These are phyloP conservation scores for Rhodotorula diobovata DNA, from an alignment of 768 basidiomycete species.

Conservation along the genomic window DNA sequence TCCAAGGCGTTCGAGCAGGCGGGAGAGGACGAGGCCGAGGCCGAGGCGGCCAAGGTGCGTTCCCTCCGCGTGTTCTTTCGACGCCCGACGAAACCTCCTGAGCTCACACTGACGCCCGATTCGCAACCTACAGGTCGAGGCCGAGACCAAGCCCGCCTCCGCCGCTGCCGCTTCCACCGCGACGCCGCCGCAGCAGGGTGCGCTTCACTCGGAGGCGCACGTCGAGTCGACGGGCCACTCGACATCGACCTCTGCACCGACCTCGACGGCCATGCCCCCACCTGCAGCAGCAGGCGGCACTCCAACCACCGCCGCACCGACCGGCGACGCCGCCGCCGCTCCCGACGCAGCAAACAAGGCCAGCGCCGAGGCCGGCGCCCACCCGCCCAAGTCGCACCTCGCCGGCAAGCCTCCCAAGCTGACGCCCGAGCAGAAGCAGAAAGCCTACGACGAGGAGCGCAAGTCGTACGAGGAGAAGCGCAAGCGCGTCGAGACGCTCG, in stretches of 20 bases:
- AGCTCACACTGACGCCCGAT: no score
- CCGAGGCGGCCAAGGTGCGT: constrained; percentile 45
- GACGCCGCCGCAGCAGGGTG: neutral
- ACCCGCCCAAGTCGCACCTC: constrained; percentile 36
- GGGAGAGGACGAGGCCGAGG: constrained; percentile 48
- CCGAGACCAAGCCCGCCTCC: neutral
- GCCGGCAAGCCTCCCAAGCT: constrained; percentile 47
- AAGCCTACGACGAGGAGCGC: constrained; percentile 74
- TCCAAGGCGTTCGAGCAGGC: constrained; percentile 23
- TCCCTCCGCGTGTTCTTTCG: no score
- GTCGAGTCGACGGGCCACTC: constrained; percentile 12
- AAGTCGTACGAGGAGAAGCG: constrained; percentile 63
- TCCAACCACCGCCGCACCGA: neutral
- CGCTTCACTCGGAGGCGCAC: constrained; percentile 21
- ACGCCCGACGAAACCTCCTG: neutral
- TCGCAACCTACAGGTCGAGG: neutral
- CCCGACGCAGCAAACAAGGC: neutral
- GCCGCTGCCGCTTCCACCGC: neutral
- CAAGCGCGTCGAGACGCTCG: constrained; percentile 67
- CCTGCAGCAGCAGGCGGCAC: neutral
- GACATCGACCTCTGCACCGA: neutral
- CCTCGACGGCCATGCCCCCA: constrained; percentile 1
- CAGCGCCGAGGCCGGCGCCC: constrained; percentile 24
- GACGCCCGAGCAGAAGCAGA: constrained; percentile 74
- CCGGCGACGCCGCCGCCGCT: neutral